Conservation (phyloP, 495 filamentous ascomycete species). For the Evansstolkia leycettana region DNA sequence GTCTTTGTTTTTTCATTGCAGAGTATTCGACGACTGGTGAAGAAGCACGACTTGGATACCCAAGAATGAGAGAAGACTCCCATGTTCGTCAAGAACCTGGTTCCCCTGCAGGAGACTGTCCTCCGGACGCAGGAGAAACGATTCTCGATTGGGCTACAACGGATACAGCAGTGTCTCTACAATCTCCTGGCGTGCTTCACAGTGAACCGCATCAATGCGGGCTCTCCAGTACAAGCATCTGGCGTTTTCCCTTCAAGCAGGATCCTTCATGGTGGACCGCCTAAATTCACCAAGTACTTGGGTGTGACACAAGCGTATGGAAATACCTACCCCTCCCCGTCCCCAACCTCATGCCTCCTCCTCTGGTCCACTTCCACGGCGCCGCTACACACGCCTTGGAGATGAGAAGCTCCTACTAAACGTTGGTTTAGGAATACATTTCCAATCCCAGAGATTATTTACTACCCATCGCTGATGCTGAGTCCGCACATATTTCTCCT, state of each 20-base stretch:
- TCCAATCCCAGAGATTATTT: slow-evolving; percentile 13
- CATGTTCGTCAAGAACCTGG: slow-evolving; percentile 17
- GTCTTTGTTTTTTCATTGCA: not conserved
- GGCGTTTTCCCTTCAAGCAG: slow-evolving; percentile 10
- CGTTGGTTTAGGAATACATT: slow-evolving; percentile 9
- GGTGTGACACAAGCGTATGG: slow-evolving; percentile 4
- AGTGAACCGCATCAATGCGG: slow-evolving; percentile 7
- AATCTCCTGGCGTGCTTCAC: slow-evolving; percentile 10
- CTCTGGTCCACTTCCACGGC: no score
- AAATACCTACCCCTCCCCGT: not conserved
- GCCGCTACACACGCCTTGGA: no score
- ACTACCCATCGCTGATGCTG: slow-evolving; percentile 12
- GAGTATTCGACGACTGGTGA: slow-evolving; percentile 1
- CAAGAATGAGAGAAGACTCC: slow-evolving; percentile 4
- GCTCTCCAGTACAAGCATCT: slow-evolving; percentile 14
- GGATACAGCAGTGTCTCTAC: slow-evolving; percentile 10
- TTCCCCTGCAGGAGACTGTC: slow-evolving; percentile 12
- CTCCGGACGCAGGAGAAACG: slow-evolving; percentile 11
- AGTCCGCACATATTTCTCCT: slow-evolving; percentile 5
- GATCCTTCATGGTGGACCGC: slow-evolving; percentile 7
- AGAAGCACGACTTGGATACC: slow-evolving; percentile 1
- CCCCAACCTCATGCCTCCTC: no score
- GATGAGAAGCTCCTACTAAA: not conserved
- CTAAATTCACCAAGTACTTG: slow-evolving; percentile 3
- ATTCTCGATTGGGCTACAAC: slow-evolving; percentile 11